These are phyloP conservation scores for Microsporum audouinii DNA, from an alignment of 2,329 filamentous ascomycete species.

Conservation along the genomic window DNA sequence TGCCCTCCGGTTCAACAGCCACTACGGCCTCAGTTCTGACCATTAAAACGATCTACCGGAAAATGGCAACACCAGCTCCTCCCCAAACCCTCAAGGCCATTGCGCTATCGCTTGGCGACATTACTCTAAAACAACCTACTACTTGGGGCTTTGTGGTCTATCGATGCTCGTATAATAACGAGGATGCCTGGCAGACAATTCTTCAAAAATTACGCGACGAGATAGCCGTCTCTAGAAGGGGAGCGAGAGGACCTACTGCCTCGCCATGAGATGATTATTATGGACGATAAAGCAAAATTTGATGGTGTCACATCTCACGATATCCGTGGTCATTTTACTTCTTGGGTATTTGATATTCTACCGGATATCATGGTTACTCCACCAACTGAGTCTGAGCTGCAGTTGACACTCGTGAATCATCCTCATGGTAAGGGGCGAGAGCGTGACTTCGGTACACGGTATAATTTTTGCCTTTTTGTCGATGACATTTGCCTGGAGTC, in stretches of 20 bases:
- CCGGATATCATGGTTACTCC: not conserved
- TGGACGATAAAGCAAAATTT: conserved; percentile 9
- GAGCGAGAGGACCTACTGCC: conserved; percentile 6
- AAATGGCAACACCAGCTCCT: not conserved
- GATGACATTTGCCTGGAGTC: conserved; percentile 6
- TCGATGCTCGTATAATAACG: conserved; percentile 12
- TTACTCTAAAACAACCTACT: not conserved
- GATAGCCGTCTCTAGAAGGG: not conserved
- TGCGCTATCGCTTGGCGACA: not conserved
- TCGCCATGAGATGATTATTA: conserved; percentile 10
- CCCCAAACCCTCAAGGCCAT: not conserved
- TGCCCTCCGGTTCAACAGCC: not conserved
- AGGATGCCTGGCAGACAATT: conserved; percentile 13
- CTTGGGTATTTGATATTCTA: not conserved
- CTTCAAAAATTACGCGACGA: conserved; percentile 8
- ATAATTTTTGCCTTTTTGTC: conserved; percentile 3
- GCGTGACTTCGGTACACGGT: not conserved
- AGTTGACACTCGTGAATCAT: not conserved
- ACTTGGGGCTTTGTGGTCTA: conserved; percentile 15
- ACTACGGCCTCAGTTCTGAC: not conserved
- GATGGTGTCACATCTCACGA: conserved; percentile 10
- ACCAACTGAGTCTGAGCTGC: not conserved
- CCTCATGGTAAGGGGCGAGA: not conserved
- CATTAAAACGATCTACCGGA: not conserved
- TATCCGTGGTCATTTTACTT: conserved; percentile 13